Evolutionary conservation across 495 filamentous ascomycete species (phyloP), one percentile per base, ranked within the genome.

Genomic region (Staphylotrichum longicolle): DNA sequence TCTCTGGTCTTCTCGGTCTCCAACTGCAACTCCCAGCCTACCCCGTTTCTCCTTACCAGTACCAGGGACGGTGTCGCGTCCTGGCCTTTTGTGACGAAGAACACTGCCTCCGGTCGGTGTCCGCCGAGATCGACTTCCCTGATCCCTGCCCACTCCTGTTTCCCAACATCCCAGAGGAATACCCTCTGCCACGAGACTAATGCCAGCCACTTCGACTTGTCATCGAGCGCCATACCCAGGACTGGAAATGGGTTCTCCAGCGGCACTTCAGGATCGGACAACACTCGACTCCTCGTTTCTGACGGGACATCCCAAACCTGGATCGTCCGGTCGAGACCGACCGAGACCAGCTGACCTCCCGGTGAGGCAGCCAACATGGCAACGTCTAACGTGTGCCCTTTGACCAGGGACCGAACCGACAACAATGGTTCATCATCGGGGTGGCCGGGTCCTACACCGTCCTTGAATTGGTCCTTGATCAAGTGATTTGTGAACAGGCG

Each of bases 401-500:
- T 75, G 45, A 72, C 75, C n/a, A 90, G 68, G n/a, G 81, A 81
- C 50, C 77, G 77, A 35, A 86, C 76, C 10, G 79, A 82, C 12
- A 91, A 71, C n/a, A 82, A 60, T 3, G 80, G 75, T 10, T 83
- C 74, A 3, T 78, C 77, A 20, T 81, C 76, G 7, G 75, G 65
- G 32, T 78, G 72, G 6, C 72, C 66, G 30, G 54, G 52, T 20
- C 68, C 66, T 9, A 61, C 54, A 11, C 60, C 64, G 0, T 76
- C 64, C 32, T 72, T 75, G 27, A 77, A 61, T 56, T 82, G 78
- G 50, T 83, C 82, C 69, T 80, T 82, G 10, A 88, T 74, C 9
- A 91, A 75, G 61, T 85, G 84, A 58, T 85, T 88, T 77, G 88
- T 88, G 41, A 90, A 73, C 27, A 89, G 60, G 3, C 81, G 80